phyloP scores from a whole-genome alignment of 129 eudicot species.

The Flaveria linearis region DNA sequence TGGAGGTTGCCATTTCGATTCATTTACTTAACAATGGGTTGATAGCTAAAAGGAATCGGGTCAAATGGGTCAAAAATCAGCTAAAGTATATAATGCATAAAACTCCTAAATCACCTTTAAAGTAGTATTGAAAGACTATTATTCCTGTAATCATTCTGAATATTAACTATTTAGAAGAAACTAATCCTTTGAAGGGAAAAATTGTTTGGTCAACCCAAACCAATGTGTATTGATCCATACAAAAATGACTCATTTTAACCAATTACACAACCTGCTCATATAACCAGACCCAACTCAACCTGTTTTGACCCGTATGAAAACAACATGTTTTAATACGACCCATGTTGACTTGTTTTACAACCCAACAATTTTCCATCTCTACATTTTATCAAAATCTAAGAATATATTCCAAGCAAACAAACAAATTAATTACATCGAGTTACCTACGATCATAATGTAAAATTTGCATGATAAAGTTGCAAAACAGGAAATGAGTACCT shows the following conservation, averaged over 20 bases:
- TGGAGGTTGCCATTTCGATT: not conserved
- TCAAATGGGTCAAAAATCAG: not conserved
- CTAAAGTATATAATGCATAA: not conserved
- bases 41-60: not conserved
- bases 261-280: not conserved
- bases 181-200: not conserved
- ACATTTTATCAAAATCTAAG: not conserved
- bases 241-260: not conserved
- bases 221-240: not conserved
- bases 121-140: not conserved
- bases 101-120: not conserved
- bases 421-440: constrained; percentile 3
- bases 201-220: not conserved
- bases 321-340: not conserved
- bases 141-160: not conserved
- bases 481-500: constrained; percentile 48
- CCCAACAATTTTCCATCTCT: not conserved
- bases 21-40: not conserved
- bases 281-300: not conserved
- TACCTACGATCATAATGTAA: constrained; percentile 6
- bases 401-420: not conserved
- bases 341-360: not conserved
- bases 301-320: not conserved
- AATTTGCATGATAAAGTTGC: constrained; percentile 1
- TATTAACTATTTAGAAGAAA: not conserved